These are phyloP conservation scores for Leccinum subrobustum DNA, from an alignment of 1,284 basidiomycete genomes.

Conservation along the genomic window DNA sequence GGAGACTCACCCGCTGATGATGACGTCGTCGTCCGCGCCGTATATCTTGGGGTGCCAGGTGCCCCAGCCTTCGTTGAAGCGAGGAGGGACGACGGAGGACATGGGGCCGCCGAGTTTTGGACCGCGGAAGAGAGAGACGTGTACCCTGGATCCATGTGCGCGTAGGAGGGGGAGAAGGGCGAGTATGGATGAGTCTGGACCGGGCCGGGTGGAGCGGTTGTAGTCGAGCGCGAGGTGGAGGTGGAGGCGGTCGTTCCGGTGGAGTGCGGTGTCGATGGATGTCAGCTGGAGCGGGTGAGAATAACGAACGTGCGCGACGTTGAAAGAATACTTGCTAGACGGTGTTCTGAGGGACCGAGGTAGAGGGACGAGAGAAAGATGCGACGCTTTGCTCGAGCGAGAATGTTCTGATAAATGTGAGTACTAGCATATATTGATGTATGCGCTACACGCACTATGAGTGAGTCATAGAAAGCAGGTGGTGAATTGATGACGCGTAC, in stretches of 20 bases:
- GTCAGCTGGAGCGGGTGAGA: conserved; percentile 52
- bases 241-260: conserved; percentile 58
- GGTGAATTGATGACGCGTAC: conserved; percentile 41
- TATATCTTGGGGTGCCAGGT: conserved; percentile 99
- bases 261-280: conserved; percentile 60
- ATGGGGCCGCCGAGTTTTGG: conserved; percentile 79
- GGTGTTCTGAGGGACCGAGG: conserved; percentile 67
- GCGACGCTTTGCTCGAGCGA: conserved; percentile 67
- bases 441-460: conserved; percentile 36
- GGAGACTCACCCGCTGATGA: conserved; percentile 84
- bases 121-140: conserved; percentile 81
- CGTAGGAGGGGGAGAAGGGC: conserved; percentile 72
- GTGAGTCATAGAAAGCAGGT: conserved; percentile 36
- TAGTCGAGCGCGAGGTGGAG: conserved; percentile 84
- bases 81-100: conserved; percentile 79
- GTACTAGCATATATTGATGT: not conserved
- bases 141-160: conserved; percentile 73
- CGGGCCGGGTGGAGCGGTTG: conserved; percentile 88
- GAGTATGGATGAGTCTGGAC: conserved; percentile 70
- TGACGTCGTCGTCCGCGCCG: conserved; percentile 87
- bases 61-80: conserved; percentile 98
- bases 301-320: not conserved
- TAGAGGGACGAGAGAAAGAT: conserved; percentile 89
- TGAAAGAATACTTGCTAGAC: conserved; percentile 51
- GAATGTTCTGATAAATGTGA: conserved; percentile 56